Base-by-base conservation (phyloP, 495 filamentous ascomycete species). In the Amphirosellinia nigrospora region DNA sequence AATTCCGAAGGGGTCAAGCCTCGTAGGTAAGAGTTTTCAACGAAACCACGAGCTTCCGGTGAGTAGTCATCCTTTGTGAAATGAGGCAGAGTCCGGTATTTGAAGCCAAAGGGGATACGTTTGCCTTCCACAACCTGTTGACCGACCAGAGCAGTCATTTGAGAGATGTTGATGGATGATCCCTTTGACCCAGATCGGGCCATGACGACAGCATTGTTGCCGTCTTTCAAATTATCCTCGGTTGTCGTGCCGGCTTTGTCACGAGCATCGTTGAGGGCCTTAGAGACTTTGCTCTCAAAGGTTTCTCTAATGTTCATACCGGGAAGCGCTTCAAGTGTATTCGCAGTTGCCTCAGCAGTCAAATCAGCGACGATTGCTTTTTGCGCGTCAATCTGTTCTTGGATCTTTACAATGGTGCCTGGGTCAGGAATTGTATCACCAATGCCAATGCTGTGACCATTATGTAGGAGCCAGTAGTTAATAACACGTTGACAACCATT, bases 51-150 rank as follows among this genome's bases (percentile, higher is more conserved):
- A 48, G 96, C 96, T 76, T 98, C 94, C 15, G 96, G 94, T 19
- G 94, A 97, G 78, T 98, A 98, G 79, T 99, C 96, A 74, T 99
- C 96, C 82, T 98, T 98, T 67, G 96, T 97, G 83, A 98, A 99
- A 80, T 99, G 96, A 0, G 96, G 96, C 58, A 99, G 83, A 0
- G 96, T 97, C 38, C 96, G 93, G 77, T 98, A 98, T 78, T 98
- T 98, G 89, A 99, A 99, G 36, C 96, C 96, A 77, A 99, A 99
- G 0, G 96, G 96, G 85, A 99, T 97, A 84, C 96, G 95, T 83
- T 97, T 97, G 73, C 96, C 96, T 79, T 99, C 96, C 19, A 99
- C 94, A 39, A 94, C 96, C 78, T 99, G 96, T 73, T 99, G 96
- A 62, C 96, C 96, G 26, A 99, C 96, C 61, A 97, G 86, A 15